Percentiles rank a stretch among this genome's conserved stretches.
phyloP scores from a whole-genome alignment of 768 basidiomycete species.

The Lentinula sp. region DNA sequence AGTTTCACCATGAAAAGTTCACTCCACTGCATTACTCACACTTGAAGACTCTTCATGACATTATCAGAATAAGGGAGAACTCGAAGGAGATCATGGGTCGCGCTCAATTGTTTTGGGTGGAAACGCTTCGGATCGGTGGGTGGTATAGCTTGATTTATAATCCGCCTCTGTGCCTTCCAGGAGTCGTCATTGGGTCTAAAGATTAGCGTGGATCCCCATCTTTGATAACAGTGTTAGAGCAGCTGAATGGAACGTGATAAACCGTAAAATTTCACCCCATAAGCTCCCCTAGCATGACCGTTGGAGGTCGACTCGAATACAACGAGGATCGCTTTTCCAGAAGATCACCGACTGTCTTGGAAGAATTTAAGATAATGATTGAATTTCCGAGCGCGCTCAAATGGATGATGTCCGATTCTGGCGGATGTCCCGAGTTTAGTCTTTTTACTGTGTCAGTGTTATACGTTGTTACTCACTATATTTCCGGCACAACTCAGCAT shows the following conservation, averaged over 20 bases:
- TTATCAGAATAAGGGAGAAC: neutral
- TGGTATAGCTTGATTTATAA: neutral
- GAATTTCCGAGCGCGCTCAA: constrained; percentile 18
- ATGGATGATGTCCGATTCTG: constrained; percentile 21
- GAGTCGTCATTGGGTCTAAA: constrained; percentile 1
- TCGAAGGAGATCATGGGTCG: constrained; percentile 3
- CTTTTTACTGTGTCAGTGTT: neutral
- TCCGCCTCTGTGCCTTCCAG: neutral
- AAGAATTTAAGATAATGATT: constrained; percentile 27
- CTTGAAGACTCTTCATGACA: constrained; percentile 2
- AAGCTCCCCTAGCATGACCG: constrained; percentile 9
- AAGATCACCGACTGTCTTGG: constrained; percentile 25
- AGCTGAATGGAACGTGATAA: neutral
- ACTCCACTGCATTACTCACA: neutral
- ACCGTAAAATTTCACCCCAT: constrained; percentile 4
- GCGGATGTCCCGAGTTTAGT: neutral
- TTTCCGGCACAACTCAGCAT: constrained; percentile 12
- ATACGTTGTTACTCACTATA: constrained; percentile 6
- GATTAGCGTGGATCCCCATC: neutral
- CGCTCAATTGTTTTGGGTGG: constrained; percentile 1
- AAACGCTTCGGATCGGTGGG: constrained; percentile 4
- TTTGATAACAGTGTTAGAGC: neutral
- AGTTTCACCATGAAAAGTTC: neutral
- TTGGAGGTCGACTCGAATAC: constrained; percentile 22
- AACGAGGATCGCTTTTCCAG: constrained; percentile 26